These are phyloP conservation scores for Boletus eberwhitei DNA, from an alignment of 768 basidiomycete genomes.

Conservation along the genomic window DNA sequence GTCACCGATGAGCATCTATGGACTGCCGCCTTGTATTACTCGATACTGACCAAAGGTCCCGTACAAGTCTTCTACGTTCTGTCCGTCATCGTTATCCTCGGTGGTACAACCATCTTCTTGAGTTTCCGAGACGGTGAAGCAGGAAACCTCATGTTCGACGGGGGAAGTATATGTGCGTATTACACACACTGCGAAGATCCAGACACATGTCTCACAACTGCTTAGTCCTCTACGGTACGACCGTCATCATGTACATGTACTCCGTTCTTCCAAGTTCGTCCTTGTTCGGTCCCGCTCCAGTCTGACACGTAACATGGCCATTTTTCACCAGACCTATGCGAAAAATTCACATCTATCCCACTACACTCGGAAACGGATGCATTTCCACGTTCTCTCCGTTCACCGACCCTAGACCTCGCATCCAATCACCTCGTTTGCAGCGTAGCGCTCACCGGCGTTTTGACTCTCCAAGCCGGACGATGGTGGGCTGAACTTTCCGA, in stretches of 20 bases:
- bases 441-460: slow-evolving; percentile 83
- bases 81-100: slow-evolving; percentile 52
- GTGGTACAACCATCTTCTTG: slow-evolving; percentile 68
- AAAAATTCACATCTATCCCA: slow-evolving; percentile 59
- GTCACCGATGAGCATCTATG: slow-evolving; percentile 81
- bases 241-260: slow-evolving; percentile 68
- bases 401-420: slow-evolving; percentile 71
- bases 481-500: slow-evolving; percentile 83
- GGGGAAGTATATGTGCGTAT: slow-evolving; percentile 78
- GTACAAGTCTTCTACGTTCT: slow-evolving; percentile 54
- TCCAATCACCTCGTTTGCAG: slow-evolving; percentile 83
- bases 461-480: slow-evolving; percentile 78
- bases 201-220: not conserved
- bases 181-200: not conserved
- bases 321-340: slow-evolving; percentile 45
- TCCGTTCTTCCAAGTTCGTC: slow-evolving; percentile 78
- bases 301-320: slow-evolving; percentile 8
- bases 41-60: slow-evolving; percentile 68
- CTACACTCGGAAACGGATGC: slow-evolving; percentile 47
- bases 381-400: slow-evolving; percentile 61
- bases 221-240: slow-evolving; percentile 71
- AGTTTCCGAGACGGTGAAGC: slow-evolving; percentile 75
- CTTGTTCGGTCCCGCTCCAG: not conserved
- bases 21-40: slow-evolving; percentile 81
- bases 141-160: slow-evolving; percentile 89